Conservation (phyloP, 768 basidiomycete species). For the Lactarius vividus region DNA sequence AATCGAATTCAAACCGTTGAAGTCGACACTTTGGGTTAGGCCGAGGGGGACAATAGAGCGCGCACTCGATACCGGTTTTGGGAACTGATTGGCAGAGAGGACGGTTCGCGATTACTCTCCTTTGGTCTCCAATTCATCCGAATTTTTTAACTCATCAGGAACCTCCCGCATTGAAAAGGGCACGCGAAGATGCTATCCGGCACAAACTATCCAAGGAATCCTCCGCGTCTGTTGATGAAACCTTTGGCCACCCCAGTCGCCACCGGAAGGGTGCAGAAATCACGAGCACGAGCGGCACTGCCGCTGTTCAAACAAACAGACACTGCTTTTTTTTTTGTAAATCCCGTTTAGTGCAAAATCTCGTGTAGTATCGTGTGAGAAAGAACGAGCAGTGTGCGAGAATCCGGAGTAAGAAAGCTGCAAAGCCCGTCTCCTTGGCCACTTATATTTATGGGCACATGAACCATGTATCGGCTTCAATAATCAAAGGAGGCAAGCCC, state of each 20-base stretch:
- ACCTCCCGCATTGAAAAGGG: constrained; percentile 53
- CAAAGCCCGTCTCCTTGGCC: constrained; percentile 2
- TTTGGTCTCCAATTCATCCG: background rate
- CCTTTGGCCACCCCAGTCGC: constrained; percentile 35
- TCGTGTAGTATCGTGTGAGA: too few relatives aligned
- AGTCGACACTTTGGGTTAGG: constrained; percentile 62
- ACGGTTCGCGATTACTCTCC: constrained; percentile 45
- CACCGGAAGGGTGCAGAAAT: constrained; percentile 10
- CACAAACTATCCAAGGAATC: constrained; percentile 36
- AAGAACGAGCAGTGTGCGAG: constrained; percentile 45
- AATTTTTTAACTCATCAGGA: constrained; percentile 43
- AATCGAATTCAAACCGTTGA: constrained; percentile 51
- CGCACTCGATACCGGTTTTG: constrained; percentile 72
- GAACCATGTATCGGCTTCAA: background rate
- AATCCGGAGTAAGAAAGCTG: constrained; percentile 33
- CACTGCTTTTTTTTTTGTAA: too few relatives aligned
- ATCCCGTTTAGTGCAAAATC: too few relatives aligned
- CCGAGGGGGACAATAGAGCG: constrained; percentile 52
- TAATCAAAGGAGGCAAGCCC: too few relatives aligned
- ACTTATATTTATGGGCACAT: too few relatives aligned
- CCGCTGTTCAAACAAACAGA: constrained; percentile 49
- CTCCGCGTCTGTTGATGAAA: constrained; percentile 40
- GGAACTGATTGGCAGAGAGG: constrained; percentile 71
- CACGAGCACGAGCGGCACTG: constrained; percentile 14
- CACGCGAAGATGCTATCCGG: constrained; percentile 41